Evolutionary conservation across 495 filamentous ascomycete species (phyloP).

Genomic region (Podospora pseudocomata): DNA sequence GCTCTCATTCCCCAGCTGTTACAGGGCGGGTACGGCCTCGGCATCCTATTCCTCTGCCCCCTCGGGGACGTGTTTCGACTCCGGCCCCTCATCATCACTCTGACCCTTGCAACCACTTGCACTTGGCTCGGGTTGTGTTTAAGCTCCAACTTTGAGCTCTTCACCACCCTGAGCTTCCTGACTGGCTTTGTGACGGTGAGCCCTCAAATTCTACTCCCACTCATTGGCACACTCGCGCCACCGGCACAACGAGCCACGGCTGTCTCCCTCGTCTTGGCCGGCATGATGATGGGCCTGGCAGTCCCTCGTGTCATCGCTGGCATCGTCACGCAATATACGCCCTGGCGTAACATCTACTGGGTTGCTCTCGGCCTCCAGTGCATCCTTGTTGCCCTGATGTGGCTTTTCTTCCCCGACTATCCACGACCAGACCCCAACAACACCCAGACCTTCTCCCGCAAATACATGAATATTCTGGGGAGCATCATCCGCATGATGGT

Average conservation of each 20-base stretch:
- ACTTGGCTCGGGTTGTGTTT: constrained; percentile 63
- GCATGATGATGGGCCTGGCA: constrained; percentile 56
- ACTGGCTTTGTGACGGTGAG: constrained; percentile 68
- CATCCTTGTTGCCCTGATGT: neutral
- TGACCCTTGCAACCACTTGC: constrained; percentile 53
- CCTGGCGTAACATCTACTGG: neutral
- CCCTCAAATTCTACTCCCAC: constrained; percentile 73
- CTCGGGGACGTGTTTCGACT: constrained; percentile 68
- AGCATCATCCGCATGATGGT: neutral
- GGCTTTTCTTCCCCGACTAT: neutral
- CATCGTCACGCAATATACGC: constrained; percentile 3
- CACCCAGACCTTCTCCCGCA: neutral
- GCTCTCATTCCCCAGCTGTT: constrained; percentile 65
- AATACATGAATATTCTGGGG: neutral
- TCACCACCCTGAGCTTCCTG: constrained; percentile 64
- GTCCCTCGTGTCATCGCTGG: neutral
- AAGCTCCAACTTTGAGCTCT: constrained; percentile 58
- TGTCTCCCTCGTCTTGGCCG: constrained; percentile 65
- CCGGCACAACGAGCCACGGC: constrained; percentile 60
- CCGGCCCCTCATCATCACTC: constrained; percentile 61
- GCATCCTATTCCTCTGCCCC: constrained; percentile 70
- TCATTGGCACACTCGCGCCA: constrained; percentile 72
- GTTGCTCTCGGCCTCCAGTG: neutral
- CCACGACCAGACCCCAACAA: neutral
- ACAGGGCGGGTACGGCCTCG: constrained; percentile 74